Percentiles rank a stretch among this genome's conserved stretches.
These are phyloP conservation scores for Naganishia kalamii DNA, from an alignment of 768 basidiomycete genomes.

Conservation along the genomic window DNA sequence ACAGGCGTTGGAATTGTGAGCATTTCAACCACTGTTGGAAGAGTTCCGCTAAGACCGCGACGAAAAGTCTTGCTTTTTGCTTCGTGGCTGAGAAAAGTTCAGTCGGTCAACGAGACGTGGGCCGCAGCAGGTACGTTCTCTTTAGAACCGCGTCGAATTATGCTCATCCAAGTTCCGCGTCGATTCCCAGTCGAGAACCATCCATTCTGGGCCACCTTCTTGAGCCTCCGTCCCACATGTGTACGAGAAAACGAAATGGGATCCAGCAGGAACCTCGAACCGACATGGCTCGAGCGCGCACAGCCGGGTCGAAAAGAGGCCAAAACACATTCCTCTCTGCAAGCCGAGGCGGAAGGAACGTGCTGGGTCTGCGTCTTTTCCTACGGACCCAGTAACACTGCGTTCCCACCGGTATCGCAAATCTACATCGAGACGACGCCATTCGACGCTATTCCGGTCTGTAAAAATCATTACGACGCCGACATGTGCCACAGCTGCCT, in stretches of 20 bases:
- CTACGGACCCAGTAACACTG: not conserved
- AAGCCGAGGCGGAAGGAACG: constrained; percentile 4
- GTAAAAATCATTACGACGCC: constrained; percentile 2
- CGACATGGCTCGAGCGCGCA: not conserved
- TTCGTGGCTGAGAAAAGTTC: constrained; percentile 11
- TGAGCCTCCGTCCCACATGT: not conserved
- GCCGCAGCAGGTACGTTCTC: not conserved
- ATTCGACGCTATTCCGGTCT: not conserved
- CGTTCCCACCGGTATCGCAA: not conserved
- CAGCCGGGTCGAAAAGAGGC: constrained; percentile 11
- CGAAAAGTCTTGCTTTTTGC: not conserved
- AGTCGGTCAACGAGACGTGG: constrained; percentile 1
- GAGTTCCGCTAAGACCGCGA: not conserved
- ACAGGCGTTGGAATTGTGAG: not conserved
- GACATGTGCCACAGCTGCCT: constrained; percentile 2
- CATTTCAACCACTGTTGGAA: not conserved
- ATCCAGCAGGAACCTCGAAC: not conserved
- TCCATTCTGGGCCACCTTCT: not conserved
- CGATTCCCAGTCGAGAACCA: not conserved
- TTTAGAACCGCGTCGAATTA: not conserved
- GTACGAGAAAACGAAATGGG: constrained; percentile 4
- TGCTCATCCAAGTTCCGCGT: not conserved
- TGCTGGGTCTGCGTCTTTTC: constrained; percentile 6
- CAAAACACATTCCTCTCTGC: constrained; percentile 4
- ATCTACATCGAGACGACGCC: not conserved